phyloP scores from a whole-genome alignment of 1,284 basidiomycete species.

The Apiotrichum porosum region DNA sequence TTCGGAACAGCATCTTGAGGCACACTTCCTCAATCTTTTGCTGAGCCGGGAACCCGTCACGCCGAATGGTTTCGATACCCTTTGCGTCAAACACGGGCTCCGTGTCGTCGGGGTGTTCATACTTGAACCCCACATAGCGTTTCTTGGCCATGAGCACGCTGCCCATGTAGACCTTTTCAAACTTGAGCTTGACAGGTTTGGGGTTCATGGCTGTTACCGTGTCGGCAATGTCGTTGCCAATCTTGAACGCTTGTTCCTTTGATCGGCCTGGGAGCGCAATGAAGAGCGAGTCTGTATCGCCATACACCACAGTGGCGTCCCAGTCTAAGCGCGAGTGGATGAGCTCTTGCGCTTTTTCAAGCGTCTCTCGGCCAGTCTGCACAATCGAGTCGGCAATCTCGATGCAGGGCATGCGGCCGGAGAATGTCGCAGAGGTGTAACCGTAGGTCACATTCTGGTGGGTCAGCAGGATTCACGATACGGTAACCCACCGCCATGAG shows the following conservation, averaged over 20 bases:
- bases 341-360: constrained; percentile 84
- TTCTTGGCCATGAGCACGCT: constrained; percentile 94
- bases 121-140: constrained; percentile 94
- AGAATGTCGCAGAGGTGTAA: constrained; percentile 88
- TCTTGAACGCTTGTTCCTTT: constrained; percentile 85
- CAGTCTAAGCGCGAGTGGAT: constrained; percentile 76
- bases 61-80: constrained; percentile 91
- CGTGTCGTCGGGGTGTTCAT: constrained; percentile 71
- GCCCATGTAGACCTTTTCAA: constrained; percentile 96
- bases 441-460: constrained; percentile 81
- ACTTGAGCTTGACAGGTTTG: constrained; percentile 87
- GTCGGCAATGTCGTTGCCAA: constrained; percentile 88
- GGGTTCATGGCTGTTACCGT: constrained; percentile 82
- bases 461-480: neutral
- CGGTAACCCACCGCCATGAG: constrained; percentile 54
- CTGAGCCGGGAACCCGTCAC: constrained; percentile 83
- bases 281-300: constrained; percentile 97
- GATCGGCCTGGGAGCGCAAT: constrained; percentile 82
- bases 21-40: constrained; percentile 83
- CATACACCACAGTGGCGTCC: constrained; percentile 91
- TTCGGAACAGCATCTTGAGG: constrained; percentile 85
- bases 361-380: constrained; percentile 87
- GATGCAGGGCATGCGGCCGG: constrained; percentile 95
- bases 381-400: constrained; percentile 98
- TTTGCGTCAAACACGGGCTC: constrained; percentile 90